Evolutionary conservation across 306 rosid genomes (phyloP).

Genomic region (Ammopiptanthus mongolicus): DNA sequence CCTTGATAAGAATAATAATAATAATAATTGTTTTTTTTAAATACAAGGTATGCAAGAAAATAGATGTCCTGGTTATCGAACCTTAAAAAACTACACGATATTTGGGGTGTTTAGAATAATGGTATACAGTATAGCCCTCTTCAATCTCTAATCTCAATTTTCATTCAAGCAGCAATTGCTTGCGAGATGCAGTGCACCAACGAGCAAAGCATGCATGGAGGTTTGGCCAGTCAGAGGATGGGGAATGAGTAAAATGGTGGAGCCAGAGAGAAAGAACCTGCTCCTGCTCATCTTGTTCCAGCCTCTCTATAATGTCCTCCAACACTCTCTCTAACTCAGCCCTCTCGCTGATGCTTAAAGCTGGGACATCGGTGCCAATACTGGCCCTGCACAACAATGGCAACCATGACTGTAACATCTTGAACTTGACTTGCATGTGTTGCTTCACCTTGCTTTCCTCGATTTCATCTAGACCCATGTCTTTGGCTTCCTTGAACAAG

Average conservation of each 20-base stretch:
- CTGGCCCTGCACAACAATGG: conserved; percentile 70
- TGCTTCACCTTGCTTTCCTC: conserved; percentile 33
- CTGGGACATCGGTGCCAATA: conserved; percentile 58
- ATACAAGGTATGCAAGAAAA: neutral
- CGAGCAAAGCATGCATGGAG: conserved; percentile 59
- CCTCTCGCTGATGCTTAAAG: conserved; percentile 46
- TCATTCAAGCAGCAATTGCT: conserved; percentile 38
- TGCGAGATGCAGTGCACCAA: conserved; percentile 64
- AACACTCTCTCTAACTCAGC: conserved; percentile 50
- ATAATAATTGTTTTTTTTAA: neutral
- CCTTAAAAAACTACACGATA: neutral
- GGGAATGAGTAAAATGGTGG: conserved; percentile 58
- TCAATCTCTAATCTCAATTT: no score
- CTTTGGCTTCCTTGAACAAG: conserved; percentile 59
- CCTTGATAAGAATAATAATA: no score
- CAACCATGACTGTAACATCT: conserved; percentile 67
- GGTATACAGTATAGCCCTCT: neutral
- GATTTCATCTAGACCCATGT: conserved; percentile 30
- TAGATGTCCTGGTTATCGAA: neutral
- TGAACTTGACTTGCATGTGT: conserved; percentile 34
- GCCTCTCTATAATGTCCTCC: conserved; percentile 43
- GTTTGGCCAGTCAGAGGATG: conserved; percentile 80
- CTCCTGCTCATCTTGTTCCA: conserved; percentile 54
- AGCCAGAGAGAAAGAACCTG: conserved; percentile 74
- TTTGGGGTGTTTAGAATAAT: neutral